Base-by-base conservation (phyloP, 345 rosid species). In the Capsella bursapastoris region DNA sequence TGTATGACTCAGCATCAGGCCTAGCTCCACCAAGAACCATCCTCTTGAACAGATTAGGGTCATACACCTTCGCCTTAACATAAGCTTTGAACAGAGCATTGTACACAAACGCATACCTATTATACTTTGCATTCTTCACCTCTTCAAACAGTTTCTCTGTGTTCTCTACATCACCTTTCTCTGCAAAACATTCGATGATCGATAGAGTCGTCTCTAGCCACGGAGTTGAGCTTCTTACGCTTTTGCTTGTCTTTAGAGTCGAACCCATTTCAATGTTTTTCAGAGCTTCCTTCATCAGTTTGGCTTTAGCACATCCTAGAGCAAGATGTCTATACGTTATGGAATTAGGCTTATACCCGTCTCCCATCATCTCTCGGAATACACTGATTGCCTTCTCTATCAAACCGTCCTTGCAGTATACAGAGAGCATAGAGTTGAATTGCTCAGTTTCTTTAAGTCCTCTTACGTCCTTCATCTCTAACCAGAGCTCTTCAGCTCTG, bases 1-100 rank as follows among this genome's bases (percentile, higher is more conserved):
- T 87, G 45, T 88, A 95, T 2, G 93, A 86, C 77, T 95, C 99
- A 61, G 96, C 87, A 81, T 95, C 97, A 57, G 99, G 99, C 78
- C 89, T 85, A 7, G 96, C 84, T 27, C 99, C 93, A 70, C 91
- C 97, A 7, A 92, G 79, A 71, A 95, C 90, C 97, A 92, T 92
- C 83, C 99, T 92, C 70, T 84, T 86, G 80, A 95, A 83, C 29
- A 94, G 84, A 81, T 87, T 80, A 37, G 96, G 87, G 69, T 87
- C 85, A 80, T 83, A 84, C 41, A 76, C 78, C 75, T 83, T 88
- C 15, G 85, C 97, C 75, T 86, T 95, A 71, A 85, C 91, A 73
- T 95, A 95, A 63, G 87, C 97, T 83, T 84, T 89, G 49, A 92
- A 82, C 83, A 95, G 71, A 31, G 91, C 74, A 66, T 95, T 95